Evolutionary conservation across 257 asterid species (phyloP).

Genomic region (Lantana camara): DNA sequence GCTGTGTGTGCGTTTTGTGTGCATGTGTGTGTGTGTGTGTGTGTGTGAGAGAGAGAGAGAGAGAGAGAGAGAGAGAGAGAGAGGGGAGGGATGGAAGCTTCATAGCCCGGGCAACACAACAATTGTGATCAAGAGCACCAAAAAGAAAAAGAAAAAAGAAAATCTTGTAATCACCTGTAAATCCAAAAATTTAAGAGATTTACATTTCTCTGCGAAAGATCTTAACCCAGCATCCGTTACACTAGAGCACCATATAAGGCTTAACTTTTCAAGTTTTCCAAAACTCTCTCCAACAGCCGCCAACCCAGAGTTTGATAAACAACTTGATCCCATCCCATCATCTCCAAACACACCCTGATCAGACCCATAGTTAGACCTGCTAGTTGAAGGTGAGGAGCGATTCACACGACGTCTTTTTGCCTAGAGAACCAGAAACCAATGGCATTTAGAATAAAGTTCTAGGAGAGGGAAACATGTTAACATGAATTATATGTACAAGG

Average conservation of each 20-base stretch:
- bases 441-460: slow-evolving; percentile 20
- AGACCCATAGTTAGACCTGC: slow-evolving; percentile 37
- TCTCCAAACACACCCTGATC: slow-evolving; percentile 48
- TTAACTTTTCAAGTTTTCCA: slow-evolving; percentile 69
- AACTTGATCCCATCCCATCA: slow-evolving; percentile 42
- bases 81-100: too few species aligned
- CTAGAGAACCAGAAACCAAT: slow-evolving; percentile 38
- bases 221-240: slow-evolving; percentile 65
- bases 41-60: too few species aligned
- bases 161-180: slow-evolving; percentile 64
- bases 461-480: slow-evolving; percentile 19
- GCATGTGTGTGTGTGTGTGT: too few species aligned
- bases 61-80: background rate
- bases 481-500: slow-evolving; percentile 6
- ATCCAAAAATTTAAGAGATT: slow-evolving; percentile 63
- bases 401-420: slow-evolving; percentile 50
- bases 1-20: too few species aligned
- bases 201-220: slow-evolving; percentile 70
- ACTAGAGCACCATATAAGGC: slow-evolving; percentile 86
- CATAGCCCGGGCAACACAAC: too few species aligned
- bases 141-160: background rate
- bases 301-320: slow-evolving; percentile 81
- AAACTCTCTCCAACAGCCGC: slow-evolving; percentile 65
- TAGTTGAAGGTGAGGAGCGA: slow-evolving; percentile 38
- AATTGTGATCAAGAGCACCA: too few species aligned